A percentile compares a stretch with the other conserved stretches of the same genome.
These are phyloP conservation scores for Rostrohypoxylon terebratum DNA, from an alignment of 495 filamentous ascomycete species.

Conservation along the genomic window DNA sequence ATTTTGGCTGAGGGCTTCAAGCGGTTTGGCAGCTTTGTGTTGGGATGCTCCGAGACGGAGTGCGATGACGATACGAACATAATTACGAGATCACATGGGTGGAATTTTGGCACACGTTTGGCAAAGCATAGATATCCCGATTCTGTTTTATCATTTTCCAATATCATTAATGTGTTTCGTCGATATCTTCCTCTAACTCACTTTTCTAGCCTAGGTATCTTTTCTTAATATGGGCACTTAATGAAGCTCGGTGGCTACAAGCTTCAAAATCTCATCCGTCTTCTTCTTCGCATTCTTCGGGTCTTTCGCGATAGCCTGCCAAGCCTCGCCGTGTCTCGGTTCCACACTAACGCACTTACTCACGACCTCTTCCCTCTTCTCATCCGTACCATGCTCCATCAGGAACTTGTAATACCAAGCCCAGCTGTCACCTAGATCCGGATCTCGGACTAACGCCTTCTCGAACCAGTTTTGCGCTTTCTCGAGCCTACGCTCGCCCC, in stretches of 20 bases:
- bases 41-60: neutral
- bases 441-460: slow-evolving; percentile 88
- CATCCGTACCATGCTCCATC: slow-evolving; percentile 88
- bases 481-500: slow-evolving; percentile 78
- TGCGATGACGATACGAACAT: neutral
- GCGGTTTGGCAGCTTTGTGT: neutral
- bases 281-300: slow-evolving; percentile 79
- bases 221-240: neutral
- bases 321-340: slow-evolving; percentile 92
- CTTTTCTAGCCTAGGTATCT: neutral
- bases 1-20: slow-evolving; percentile 40
- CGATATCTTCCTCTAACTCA: neutral
- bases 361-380: slow-evolving; percentile 85
- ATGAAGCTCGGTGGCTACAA: slow-evolving; percentile 70
- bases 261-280: slow-evolving; percentile 83
- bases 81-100: neutral
- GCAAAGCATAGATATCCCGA: neutral
- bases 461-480: slow-evolving; percentile 97
- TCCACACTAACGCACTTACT: slow-evolving; percentile 79
- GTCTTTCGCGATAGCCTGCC: slow-evolving; percentile 87
- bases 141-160: neutral
- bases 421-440: slow-evolving; percentile 92
- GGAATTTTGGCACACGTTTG: neutral
- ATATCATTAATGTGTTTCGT: neutral
- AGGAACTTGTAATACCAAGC: slow-evolving; percentile 98